Evolutionary conservation across 2,329 filamentous ascomycete genomes (phyloP), one percentile per base, ranked within the genome.

Genomic region (Emericellopsis cladophorae): DNA sequence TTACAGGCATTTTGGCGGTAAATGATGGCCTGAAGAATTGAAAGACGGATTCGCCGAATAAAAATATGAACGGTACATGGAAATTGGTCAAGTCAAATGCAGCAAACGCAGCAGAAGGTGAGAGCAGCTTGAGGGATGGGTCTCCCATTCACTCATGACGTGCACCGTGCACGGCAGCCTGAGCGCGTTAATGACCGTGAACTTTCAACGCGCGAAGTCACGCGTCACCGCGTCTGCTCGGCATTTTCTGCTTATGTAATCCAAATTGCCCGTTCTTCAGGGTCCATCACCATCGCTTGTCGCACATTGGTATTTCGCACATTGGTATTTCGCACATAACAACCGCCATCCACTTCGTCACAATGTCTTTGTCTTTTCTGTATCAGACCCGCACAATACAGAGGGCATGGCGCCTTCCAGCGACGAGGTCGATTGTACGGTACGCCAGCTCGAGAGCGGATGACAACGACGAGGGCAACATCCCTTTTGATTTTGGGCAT

Each of bases 361-460:
- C 43, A 18, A 74, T 74, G 65, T 56, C 65, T 12, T 60, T 79
- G 5, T 78, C 81, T 0, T 87, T 87, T 43, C 67, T 88, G 7
- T 87, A 86, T 53, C 79, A 84, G 48, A 87, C 83, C 5, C 65
- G 71, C 44, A 85, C 82, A 0, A 68, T 64, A 11, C 52, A 56
- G 18, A 53, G 53, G 4, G 50, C 50, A 29, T 29, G 26, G 26
- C 26, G 26, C 12, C 26, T 29, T 4, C 26, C 26, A 29, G 7
- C 12, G 9, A 7, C 26, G 26, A 29, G 26, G 12, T 29, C 31
- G 8, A 7, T 35, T 15, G 31, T 26, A 14, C 39, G 39, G 18
- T 18, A 15, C 18, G 39, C 32, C 15, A 31, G 34, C 34, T 33
- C 39, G 32, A 35, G 26, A 14, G 14, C 24, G 11, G 46, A 37